Conservation (phyloP, 208 protist genomes). For the Trypanosoma rangeli region DNA sequence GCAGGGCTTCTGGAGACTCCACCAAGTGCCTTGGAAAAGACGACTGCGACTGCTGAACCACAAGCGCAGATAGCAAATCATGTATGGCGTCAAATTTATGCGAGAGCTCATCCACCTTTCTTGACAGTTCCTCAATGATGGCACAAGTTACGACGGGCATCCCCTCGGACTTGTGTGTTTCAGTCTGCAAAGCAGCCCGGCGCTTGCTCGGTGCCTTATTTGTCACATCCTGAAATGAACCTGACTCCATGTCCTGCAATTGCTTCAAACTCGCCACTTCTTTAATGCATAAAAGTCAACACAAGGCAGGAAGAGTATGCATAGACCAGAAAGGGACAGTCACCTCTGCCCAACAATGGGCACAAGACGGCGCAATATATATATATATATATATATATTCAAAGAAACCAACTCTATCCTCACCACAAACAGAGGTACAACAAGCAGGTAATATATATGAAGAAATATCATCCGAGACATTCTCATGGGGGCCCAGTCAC, state of each 20-base stretch:
- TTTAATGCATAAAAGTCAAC: conserved; percentile 10
- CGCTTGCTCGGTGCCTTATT: conserved; percentile 20
- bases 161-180: neutral
- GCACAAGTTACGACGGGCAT: neutral
- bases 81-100: conserved; percentile 26
- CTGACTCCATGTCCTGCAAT: neutral
- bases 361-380: neutral
- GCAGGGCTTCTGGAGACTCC: neutral
- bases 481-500: too few species aligned
- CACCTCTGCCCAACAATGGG: neutral
- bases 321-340: neutral
- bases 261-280: conserved; percentile 1
- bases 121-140: conserved; percentile 14
- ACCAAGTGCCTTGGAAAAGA: neutral
- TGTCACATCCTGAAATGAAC: conserved; percentile 28
- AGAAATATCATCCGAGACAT: neutral
- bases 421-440: neutral
- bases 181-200: neutral
- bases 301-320: neutral
- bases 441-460: neutral
- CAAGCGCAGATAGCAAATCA: conserved; percentile 12
- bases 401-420: neutral
- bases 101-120: conserved; percentile 20
- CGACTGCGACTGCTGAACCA: neutral
- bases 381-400: neutral